Evolutionary conservation across 2,329 filamentous ascomycete genomes (phyloP).

Genomic region (Ceratocystis albifundus): DNA sequence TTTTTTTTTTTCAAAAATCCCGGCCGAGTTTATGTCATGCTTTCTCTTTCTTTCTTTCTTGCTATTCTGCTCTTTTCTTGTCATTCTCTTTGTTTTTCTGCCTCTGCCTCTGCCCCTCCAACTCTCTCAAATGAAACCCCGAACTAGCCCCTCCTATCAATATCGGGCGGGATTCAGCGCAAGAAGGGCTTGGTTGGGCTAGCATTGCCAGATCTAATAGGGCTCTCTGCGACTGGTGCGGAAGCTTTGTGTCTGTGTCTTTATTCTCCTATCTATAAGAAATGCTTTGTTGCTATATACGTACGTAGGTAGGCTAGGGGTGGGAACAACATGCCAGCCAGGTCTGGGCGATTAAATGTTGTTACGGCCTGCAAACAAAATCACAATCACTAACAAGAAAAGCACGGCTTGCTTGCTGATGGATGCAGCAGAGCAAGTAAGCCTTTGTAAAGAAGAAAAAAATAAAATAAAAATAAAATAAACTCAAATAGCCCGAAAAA

Average conservation of each 20-base stretch:
- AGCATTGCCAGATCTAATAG: not conserved
- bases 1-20: not conserved
- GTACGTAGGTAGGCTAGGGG: too few species aligned
- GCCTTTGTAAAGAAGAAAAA: not conserved
- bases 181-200: constrained; percentile 6
- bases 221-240: constrained; percentile 5
- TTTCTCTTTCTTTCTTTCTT: not conserved
- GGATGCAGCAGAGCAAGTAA: too few species aligned
- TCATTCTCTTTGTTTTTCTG: not conserved
- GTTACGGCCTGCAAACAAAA: not conserved
- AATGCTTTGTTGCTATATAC: not conserved
- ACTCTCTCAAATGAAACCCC: not conserved
- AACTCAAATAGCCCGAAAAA: too few species aligned
- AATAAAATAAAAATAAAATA: too few species aligned
- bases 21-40: constrained; percentile 4
- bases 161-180: not conserved
- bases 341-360: constrained; percentile 1
- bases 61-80: not conserved
- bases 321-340: not conserved
- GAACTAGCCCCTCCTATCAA: not conserved
- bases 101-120: not conserved
- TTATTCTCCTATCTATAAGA: constrained; percentile 2
- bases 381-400: constrained; percentile 6
- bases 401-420: not conserved
- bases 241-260: constrained; percentile 7